Evolutionary conservation across 805 yeast species (phyloP), one percentile per base, ranked within the genome.

Genomic region (Pichia scutulata): DNA sequence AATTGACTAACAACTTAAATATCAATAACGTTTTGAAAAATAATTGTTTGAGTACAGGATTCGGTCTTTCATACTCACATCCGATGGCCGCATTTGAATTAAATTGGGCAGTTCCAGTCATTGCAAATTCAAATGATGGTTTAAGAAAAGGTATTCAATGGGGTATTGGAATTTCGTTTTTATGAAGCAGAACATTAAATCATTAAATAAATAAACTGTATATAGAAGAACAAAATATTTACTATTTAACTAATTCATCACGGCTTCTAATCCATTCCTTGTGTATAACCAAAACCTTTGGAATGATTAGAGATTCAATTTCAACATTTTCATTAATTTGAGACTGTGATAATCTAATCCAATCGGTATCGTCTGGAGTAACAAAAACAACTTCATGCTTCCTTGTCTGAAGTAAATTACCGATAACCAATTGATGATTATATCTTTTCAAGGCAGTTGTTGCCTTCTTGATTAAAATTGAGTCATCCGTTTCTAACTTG

Each of bases 381-480:
- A 93, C 96, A 64, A 93, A 87, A 2, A 88, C 89, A 39, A 93
- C 97, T 63, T 89, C 90, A 50, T 72, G 71, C 66, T 89, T 92
- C 61, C 99, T 80, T 0, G 95, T 84, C 62, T 90, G 96, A 55
- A 93, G 70, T 56, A 93, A 69, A 62, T 93, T 93, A 3, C 99
- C 99, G 64, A 93, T 89, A 13, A 93, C 99, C 48, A 93, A 70
- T 66, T 92, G 97, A 67, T 93, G 99, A 54, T 81, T 85, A 66
- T 93, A 93, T 52, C 96, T 75, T 25, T 79, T 79, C 52, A 93
- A 74, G 0, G 99, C 97, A 51, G 77, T 81, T 46, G 72, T 71
- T 12, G 96, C 86, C 68, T 93, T 93, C 51, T 75, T 72, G 44
- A 89, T 74, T 55, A 93, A 70, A 23, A 93, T 78, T 9, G 71